Conservation (phyloP, 2,329 filamentous ascomycete species). For the Chrysosporium keratinophilum region DNA sequence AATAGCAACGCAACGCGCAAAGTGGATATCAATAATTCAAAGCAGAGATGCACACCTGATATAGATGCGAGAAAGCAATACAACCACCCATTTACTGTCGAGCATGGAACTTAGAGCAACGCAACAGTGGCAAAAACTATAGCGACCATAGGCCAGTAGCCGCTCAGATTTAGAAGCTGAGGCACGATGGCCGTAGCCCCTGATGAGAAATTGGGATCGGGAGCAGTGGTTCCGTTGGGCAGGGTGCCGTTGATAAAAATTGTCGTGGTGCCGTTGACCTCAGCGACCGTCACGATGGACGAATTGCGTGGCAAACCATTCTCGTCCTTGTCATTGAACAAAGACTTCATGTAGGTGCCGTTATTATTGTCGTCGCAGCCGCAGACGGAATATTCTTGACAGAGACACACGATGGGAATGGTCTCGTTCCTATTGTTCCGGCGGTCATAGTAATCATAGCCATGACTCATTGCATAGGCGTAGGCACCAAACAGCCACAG, state of each 20-base stretch:
- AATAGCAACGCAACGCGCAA: neutral
- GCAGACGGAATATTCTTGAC: slow-evolving; percentile 44
- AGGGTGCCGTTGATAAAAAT: slow-evolving; percentile 42
- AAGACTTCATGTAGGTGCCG: slow-evolving; percentile 32
- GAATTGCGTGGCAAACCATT: slow-evolving; percentile 28
- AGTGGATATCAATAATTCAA: neutral
- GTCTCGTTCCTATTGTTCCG: slow-evolving; percentile 40
- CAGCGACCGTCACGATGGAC: slow-evolving; percentile 29
- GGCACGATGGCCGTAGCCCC: slow-evolving; percentile 17
- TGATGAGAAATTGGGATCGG: slow-evolving; percentile 20
- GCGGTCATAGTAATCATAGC: slow-evolving; percentile 40
- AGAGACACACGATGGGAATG: slow-evolving; percentile 47
- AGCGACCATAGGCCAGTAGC: slow-evolving; percentile 35
- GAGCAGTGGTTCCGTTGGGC: slow-evolving; percentile 36
- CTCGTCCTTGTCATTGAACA: slow-evolving; percentile 34
- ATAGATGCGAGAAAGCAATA: slow-evolving; percentile 5
- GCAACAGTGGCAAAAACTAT: slow-evolving; percentile 29
- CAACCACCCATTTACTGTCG: neutral
- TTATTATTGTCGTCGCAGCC: slow-evolving; percentile 47
- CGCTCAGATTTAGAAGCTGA: slow-evolving; percentile 25
- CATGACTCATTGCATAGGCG: slow-evolving; percentile 44
- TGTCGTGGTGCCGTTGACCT: slow-evolving; percentile 35
- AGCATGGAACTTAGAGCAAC: slow-evolving; percentile 23
- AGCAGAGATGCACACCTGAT: neutral
- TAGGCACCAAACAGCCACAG: slow-evolving; percentile 48